Evolutionary conservation across 768 basidiomycete genomes (phyloP), one percentile per base, ranked within the genome.

Genomic region (Dioszegia crocea): DNA sequence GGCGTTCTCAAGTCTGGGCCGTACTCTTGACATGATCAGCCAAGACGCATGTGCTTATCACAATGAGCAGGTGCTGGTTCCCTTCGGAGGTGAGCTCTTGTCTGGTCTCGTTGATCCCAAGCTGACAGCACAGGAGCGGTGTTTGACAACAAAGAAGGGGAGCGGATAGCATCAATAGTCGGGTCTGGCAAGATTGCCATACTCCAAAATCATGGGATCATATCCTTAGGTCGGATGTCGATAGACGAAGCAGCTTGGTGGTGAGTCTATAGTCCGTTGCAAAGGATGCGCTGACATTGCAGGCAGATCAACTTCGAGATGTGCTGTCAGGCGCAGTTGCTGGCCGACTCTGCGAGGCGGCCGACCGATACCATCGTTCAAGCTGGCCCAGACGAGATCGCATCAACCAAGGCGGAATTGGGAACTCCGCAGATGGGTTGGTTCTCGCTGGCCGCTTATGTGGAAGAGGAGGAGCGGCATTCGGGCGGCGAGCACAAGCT

Each of bases 211-310:
- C 67, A 68, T 53, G 67, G 67, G 1, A 39, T 53, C 19, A 29
- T 68, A 26, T 54, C 56, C 19, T 24, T 68, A 11, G 67, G 67
- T 9, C 50, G 59, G 26, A 26, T 63, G 46, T 60, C 57, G n/a
- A 66, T 68, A 16, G 67, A 68, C 40, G 67, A 68, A 31, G 67
- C 67, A 9, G 64, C 64, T 3, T 68, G 64, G 64, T 68, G 67
- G 67, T 21, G 40, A 41, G 40, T 41, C 33, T 33, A 6, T 33
- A 6, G 33, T n/a, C n/a, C n/a, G n/a, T n/a, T n/a, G n/a, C n/a
- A n/a, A n/a, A n/a, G n/a, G n/a, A n/a, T 33, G 33, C 14, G 40
- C 12, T 17, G 8, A 14, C 19, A 9, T 17, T 19, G 9, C 40
- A 41, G 40, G 40, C 67, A 68, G 53, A 56, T 68, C 46, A 65